Percentiles rank a stretch among this genome's conserved stretches.
Conservation (phyloP, 257 asterid species). For the Nicotiana paniculata region DNA sequence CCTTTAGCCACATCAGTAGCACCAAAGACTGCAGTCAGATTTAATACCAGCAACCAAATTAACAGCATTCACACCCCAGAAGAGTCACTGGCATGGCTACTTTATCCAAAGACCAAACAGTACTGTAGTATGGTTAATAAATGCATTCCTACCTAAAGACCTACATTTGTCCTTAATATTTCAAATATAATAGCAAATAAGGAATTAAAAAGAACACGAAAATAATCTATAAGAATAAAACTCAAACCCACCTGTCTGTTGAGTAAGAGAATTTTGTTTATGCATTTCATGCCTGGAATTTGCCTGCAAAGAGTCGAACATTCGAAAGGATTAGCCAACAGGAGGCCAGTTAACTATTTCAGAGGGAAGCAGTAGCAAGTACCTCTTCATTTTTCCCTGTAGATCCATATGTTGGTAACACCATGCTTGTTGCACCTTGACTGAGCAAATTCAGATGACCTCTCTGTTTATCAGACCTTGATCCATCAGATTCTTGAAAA, state of each 20-base stretch:
- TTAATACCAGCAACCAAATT: not conserved
- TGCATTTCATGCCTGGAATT: conserved; percentile 19
- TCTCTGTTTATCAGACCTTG: conserved; percentile 36
- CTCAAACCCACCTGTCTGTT: conserved; percentile 3
- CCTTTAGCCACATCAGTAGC: not conserved
- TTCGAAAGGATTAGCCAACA: conserved; percentile 4
- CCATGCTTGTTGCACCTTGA: conserved; percentile 34
- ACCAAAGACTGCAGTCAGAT: not conserved
- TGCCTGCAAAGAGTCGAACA: conserved; percentile 32
- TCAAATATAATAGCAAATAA: not conserved
- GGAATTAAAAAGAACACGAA: not conserved
- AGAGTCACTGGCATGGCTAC: not conserved
- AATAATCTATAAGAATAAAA: not conserved
- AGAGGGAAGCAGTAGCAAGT: not conserved
- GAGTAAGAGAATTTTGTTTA: conserved; percentile 8
- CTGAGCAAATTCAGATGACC: conserved; percentile 40
- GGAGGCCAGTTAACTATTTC: not conserved
- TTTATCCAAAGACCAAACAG: not conserved
- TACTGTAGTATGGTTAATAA: not conserved
- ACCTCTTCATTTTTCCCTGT: conserved; percentile 73
- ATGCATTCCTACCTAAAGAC: not conserved
- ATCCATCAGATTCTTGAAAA: conserved; percentile 36
- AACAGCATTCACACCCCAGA: conserved; percentile 2
- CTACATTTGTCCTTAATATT: not conserved
- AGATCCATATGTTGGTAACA: conserved; percentile 25